Evolutionary conservation across 495 filamentous ascomycete species (phyloP).

Genomic region (Aspergillus carlsbadensis): DNA sequence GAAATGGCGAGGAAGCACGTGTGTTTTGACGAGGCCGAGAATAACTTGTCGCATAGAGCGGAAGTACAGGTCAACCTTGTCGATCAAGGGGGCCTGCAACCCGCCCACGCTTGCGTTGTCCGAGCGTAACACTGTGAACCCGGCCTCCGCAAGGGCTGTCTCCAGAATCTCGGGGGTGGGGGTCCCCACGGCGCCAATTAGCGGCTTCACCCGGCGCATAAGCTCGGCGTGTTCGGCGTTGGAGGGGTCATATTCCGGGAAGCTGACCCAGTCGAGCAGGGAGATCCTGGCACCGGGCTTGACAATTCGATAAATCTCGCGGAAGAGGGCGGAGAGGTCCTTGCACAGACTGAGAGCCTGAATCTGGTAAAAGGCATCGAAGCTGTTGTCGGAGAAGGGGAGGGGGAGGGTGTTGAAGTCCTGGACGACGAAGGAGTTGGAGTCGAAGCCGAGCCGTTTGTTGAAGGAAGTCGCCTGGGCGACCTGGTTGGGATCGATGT

Average conservation of each 20-base stretch:
- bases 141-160: slow-evolving; percentile 49
- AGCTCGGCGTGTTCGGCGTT: slow-evolving; percentile 54
- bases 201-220: slow-evolving; percentile 61
- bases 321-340: slow-evolving; percentile 50
- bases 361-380: slow-evolving; percentile 66
- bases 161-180: slow-evolving; percentile 56
- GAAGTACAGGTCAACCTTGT: slow-evolving; percentile 61
- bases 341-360: slow-evolving; percentile 62
- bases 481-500: slow-evolving; percentile 63
- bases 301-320: slow-evolving; percentile 55
- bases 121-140: slow-evolving; percentile 52
- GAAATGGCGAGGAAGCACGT: slow-evolving; percentile 56
- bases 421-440: slow-evolving; percentile 54
- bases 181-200: slow-evolving; percentile 63
- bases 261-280: slow-evolving; percentile 59
- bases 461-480: slow-evolving; percentile 56
- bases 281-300: slow-evolving; percentile 59
- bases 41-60: slow-evolving; percentile 54
- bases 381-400: slow-evolving; percentile 53
- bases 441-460: slow-evolving; percentile 39
- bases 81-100: slow-evolving; percentile 58
- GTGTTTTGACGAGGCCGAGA: slow-evolving; percentile 51
- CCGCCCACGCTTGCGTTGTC: slow-evolving; percentile 60
- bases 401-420: slow-evolving; percentile 61
- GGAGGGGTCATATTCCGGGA: slow-evolving; percentile 53